Evolutionary conservation across 345 rosid species (phyloP).

Genomic region (Murraya koenigii): DNA sequence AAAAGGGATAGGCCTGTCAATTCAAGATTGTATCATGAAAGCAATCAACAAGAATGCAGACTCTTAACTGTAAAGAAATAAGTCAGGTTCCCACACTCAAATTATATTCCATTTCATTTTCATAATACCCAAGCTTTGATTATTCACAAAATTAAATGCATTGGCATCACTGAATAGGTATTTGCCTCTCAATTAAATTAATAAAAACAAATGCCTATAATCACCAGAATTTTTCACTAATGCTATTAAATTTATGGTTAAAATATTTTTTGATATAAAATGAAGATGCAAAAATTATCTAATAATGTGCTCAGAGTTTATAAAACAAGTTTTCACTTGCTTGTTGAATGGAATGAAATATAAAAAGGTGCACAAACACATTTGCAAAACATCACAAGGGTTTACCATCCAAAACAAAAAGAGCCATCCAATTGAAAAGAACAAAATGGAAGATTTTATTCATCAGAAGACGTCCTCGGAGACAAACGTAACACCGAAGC

Average conservation of each 20-base stretch:
- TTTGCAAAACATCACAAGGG: not conserved
- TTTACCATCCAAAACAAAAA: not conserved
- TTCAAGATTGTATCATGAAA: not conserved
- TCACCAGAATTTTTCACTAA: not conserved
- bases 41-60: not conserved
- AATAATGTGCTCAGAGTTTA: not conserved
- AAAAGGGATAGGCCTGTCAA: not conserved
- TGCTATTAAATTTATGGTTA: not conserved
- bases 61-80: not conserved
- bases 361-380: not conserved
- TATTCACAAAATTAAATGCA: not conserved
- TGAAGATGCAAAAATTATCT: not conserved
- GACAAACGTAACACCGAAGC: constrained; percentile 14
- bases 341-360: not conserved
- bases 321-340: not conserved
- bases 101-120: not conserved
- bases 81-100: not conserved
- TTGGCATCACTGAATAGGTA: not conserved
- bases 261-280: not conserved
- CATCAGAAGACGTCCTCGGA: not conserved
- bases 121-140: not conserved
- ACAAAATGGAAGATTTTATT: not conserved
- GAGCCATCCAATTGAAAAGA: not conserved
- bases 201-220: not conserved
- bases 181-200: not conserved